Evolutionary conservation across 2,329 filamentous ascomycete genomes (phyloP), one percentile per base, ranked within the genome.

Genomic region (Arachnopeziza araneosa): DNA sequence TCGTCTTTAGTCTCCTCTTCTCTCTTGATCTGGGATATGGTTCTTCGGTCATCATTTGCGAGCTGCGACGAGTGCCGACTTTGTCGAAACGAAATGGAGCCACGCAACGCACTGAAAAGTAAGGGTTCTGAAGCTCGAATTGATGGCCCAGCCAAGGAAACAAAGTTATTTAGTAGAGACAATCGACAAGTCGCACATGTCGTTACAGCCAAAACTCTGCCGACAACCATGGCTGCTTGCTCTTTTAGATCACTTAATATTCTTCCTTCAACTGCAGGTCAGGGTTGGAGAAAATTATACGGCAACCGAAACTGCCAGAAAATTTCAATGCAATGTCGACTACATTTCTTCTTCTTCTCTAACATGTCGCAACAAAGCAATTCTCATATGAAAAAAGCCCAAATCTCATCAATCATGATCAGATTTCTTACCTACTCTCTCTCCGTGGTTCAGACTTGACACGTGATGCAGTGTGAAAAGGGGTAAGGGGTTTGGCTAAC

Each of bases 181-280:
- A 67, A 55, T 54, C 71, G 69, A 63, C 71, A 72, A 52, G 65
- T 66, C 26, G 67, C 66, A 63, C 72, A 74, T 50, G 68, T 66
- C 51, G 68, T 65, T 24, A 68, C 67, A 30, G 19, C 52, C 17
- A 54, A 54, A 24, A 24, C 24, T 24, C 50, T 44, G 36, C 36
- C 36, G 36, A 44, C 12, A 44, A 44, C 36, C 36, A 44, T 44
- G 36, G 17, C 17, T 44, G 17, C 36, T 44, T 12, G 4, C 17
- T 44, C 36, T 17, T 17, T 14, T 14, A 19, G 36, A 44, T 44
- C 36, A 6, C 4, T 44, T 4, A 44, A 14, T 44, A 44, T 44
- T 44, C 17, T 14, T 17, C 36, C 10, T 5, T 44, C 17, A 17
- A 30, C 26, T 5, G 26, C 26, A 9, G 9, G 4, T 30, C 26